These are phyloP conservation scores for Candida corydali DNA, from an alignment of 805 yeast genomes.

Conservation along the genomic window DNA sequence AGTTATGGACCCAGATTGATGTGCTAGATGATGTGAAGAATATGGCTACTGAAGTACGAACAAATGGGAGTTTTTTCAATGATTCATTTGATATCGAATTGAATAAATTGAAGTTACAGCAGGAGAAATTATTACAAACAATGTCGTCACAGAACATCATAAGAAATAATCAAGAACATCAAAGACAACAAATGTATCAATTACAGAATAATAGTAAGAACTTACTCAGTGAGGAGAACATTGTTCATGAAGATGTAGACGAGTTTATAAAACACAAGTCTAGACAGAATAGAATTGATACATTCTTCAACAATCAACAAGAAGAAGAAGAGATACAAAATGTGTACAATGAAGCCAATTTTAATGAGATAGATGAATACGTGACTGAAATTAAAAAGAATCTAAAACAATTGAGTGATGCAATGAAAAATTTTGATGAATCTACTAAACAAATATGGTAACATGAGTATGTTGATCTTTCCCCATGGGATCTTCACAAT, in stretches of 20 bases:
- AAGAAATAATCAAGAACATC: constrained; percentile 14
- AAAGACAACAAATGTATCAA: constrained; percentile 17
- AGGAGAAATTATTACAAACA: constrained; percentile 34
- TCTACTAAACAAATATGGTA: constrained; percentile 42
- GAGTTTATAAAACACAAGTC: constrained; percentile 27
- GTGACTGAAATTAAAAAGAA: constrained; percentile 46
- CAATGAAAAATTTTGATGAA: constrained; percentile 46
- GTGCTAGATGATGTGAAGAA: constrained; percentile 74
- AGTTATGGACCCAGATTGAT: constrained; percentile 83
- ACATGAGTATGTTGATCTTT: too few species aligned
- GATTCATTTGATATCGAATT: constrained; percentile 49
- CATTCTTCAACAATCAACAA: constrained; percentile 20
- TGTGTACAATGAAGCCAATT: constrained; percentile 47
- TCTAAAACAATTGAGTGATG: constrained; percentile 49
- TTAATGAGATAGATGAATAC: constrained; percentile 46
- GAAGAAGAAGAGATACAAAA: constrained; percentile 15
- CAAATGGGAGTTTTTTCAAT: constrained; percentile 48
- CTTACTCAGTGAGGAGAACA: constrained; percentile 15
- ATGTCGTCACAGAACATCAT: constrained; percentile 27
- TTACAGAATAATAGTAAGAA: constrained; percentile 4
- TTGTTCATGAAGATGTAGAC: constrained; percentile 9
- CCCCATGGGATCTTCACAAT: too few species aligned
- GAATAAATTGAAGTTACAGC: constrained; percentile 52
- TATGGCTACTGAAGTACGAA: constrained; percentile 45
- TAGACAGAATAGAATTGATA: constrained; percentile 18